Percentiles rank a stretch among this genome's conserved stretches.
These are phyloP conservation scores for Symbiotaphrina buchneri DNA, from an alignment of 495 filamentous ascomycete genomes.

Conservation along the genomic window DNA sequence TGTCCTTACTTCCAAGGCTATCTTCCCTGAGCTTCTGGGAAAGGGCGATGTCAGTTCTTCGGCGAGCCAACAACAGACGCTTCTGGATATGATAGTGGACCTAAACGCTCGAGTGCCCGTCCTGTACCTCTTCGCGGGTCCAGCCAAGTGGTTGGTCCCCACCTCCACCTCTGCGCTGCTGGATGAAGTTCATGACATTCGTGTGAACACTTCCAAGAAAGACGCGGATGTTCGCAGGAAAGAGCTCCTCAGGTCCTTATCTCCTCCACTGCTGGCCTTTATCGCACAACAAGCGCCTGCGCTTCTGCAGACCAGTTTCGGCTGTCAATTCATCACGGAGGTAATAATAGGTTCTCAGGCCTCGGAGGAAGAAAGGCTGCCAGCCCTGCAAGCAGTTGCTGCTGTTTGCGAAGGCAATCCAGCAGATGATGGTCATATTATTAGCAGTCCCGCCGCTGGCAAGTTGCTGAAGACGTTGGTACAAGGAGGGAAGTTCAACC, in stretches of 20 bases:
- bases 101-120: slow-evolving; percentile 53
- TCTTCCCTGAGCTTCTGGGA: slow-evolving; percentile 63
- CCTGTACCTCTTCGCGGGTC: slow-evolving; percentile 62
- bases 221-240: slow-evolving; percentile 48
- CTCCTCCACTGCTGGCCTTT: slow-evolving; percentile 41
- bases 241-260: slow-evolving; percentile 50
- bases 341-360: slow-evolving; percentile 57
- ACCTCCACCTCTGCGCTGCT: slow-evolving; percentile 39
- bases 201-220: slow-evolving; percentile 75
- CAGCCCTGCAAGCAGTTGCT: slow-evolving; percentile 50
- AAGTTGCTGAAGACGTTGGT: slow-evolving; percentile 79
- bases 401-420: slow-evolving; percentile 40
- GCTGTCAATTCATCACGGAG: slow-evolving; percentile 68
- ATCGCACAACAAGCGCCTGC: slow-evolving; percentile 42
- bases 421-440: slow-evolving; percentile 29
- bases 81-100: slow-evolving; percentile 39
- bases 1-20: slow-evolving; percentile 58
- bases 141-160: slow-evolving; percentile 46
- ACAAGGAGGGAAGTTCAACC: slow-evolving; percentile 66
- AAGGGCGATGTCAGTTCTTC: slow-evolving; percentile 30
- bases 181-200: slow-evolving; percentile 49
- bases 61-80: slow-evolving; percentile 31
- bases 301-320: slow-evolving; percentile 52
- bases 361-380: slow-evolving; percentile 46
- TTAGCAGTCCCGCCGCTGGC: slow-evolving; percentile 39